Evolutionary conservation across 495 filamentous ascomycete species (phyloP), one percentile per base, ranked within the genome.

Genomic region (Haplographium delicatum): DNA sequence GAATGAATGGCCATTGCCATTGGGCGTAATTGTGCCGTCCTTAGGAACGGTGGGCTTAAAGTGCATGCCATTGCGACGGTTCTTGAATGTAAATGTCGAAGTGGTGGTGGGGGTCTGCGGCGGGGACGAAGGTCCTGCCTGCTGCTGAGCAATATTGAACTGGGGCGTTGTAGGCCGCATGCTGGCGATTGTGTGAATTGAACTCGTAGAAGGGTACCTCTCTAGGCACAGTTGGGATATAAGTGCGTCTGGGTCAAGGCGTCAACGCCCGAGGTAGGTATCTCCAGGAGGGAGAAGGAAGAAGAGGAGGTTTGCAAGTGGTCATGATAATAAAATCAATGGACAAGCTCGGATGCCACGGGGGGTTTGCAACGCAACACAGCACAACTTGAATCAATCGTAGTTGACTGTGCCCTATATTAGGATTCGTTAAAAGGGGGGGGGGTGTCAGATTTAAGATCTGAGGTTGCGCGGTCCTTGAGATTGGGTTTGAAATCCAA

Each of bases 281-380:
- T 60, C 74, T 79, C 75, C 74, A 72, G 59, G 68, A 65, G 67
- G 73, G 74, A 74, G 72, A 76, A 63, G 62, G 65, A 65, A 73
- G 64, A 57, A 68, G 68, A 51, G 66, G 67, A 65, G 65, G 70
- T 67, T 72, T 70, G 71, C 69, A n/a, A n/a, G n/a, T 69, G 65
- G 69, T 77, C 74, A 79, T 79, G 75, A 78, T 79, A 76, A 61
- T 50, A 43, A 42, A 31, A 35, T 7, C 37, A 15, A 25, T 35
- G 40, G 39, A 47, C n/a, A n/a, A n/a, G 35, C 33, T 57, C 45
- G 49, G 56, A 58, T 51, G 42, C 43, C 41, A 58, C 49, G 51
- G 52, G 44, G 51, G 46, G 35, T 47, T 57, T 46, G 50, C 49
- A 53, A 58, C 28, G 30, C 44, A 39, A 50, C 56, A 53, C 43